Conservation (phyloP, 768 basidiomycete species). For the Saitozyma podzolica region DNA sequence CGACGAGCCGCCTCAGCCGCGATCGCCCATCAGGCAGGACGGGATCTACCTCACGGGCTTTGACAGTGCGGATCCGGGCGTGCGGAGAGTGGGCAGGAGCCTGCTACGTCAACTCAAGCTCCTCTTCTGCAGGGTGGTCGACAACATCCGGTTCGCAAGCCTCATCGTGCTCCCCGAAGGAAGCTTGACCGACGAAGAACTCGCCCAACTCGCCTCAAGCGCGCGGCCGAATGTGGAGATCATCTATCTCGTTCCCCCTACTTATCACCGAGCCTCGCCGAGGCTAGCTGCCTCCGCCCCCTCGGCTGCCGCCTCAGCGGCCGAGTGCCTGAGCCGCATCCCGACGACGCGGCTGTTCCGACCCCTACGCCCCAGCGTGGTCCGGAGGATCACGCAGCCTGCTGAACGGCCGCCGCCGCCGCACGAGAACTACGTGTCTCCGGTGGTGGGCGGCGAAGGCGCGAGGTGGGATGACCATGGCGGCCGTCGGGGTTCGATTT, state of each 20-base stretch:
- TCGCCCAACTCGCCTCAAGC: slow-evolving; percentile 15
- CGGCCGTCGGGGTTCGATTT: background rate
- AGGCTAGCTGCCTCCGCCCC: too few species aligned
- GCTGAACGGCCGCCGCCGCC: slow-evolving; percentile 5
- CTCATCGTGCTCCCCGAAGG: slow-evolving; percentile 33
- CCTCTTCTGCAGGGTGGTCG: slow-evolving; percentile 31
- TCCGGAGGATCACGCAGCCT: slow-evolving; percentile 27
- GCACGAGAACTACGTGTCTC: slow-evolving; percentile 28
- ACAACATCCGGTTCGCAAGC: slow-evolving; percentile 28
- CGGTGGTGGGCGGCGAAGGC: slow-evolving; percentile 26
- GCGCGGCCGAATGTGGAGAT: slow-evolving; percentile 30
- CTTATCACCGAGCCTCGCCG: too few species aligned
- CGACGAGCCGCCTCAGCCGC: background rate
- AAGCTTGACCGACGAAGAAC: slow-evolving; percentile 2
- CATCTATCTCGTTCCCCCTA: slow-evolving; percentile 21
- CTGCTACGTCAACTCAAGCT: slow-evolving; percentile 35
- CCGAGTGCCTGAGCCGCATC: too few species aligned
- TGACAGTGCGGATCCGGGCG: slow-evolving; percentile 15
- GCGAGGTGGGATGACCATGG: slow-evolving; percentile 4
- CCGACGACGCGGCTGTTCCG: slow-evolving; percentile 18
- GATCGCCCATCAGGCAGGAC: slow-evolving; percentile 1
- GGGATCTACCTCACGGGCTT: too few species aligned
- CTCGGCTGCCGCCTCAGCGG: too few species aligned
- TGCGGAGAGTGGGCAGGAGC: too few species aligned
- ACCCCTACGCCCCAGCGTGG: slow-evolving; percentile 32